These are phyloP conservation scores for Trypethelium eluteriae DNA, from an alignment of 495 filamentous ascomycete species.

Conservation along the genomic window DNA sequence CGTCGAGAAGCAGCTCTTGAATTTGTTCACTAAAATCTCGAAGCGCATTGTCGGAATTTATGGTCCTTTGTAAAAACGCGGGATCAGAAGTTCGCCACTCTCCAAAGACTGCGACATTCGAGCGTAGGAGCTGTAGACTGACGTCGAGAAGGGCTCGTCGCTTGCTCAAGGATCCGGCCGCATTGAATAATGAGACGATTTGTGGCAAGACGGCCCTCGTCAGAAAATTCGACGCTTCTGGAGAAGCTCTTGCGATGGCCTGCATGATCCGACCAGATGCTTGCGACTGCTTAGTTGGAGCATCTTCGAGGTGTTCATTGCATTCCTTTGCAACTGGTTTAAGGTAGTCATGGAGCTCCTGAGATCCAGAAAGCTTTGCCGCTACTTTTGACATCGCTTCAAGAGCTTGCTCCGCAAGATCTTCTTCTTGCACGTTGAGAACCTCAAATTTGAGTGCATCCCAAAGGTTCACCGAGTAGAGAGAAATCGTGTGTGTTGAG, in stretches of 20 bases:
- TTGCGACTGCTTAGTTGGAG: constrained; percentile 69
- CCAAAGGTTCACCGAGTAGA: constrained; percentile 64
- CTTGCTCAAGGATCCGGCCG: constrained; percentile 57
- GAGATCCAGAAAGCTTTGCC: constrained; percentile 48
- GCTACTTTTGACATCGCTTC: constrained; percentile 49
- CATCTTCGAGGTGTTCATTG: constrained; percentile 62
- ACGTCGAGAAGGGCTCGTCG: constrained; percentile 61
- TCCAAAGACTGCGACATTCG: constrained; percentile 52
- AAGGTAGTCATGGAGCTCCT: constrained; percentile 53
- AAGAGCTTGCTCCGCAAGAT: constrained; percentile 56
- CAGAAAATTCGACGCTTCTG: constrained; percentile 47
- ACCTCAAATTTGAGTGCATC: constrained; percentile 69
- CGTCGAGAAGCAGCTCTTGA: constrained; percentile 53
- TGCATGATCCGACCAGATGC: constrained; percentile 58
- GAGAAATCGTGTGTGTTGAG: constrained; percentile 53
- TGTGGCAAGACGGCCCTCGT: constrained; percentile 51
- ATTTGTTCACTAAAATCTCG: constrained; percentile 53
- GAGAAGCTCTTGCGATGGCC: constrained; percentile 48
- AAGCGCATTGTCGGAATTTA: constrained; percentile 43
- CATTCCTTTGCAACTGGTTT: constrained; percentile 61
- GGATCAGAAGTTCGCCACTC: constrained; percentile 44
- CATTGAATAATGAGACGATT: constrained; percentile 56
- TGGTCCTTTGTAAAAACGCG: constrained; percentile 19
- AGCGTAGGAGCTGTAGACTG: constrained; percentile 50
- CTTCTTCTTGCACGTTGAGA: constrained; percentile 66